These are phyloP conservation scores for Microcera coccophila DNA, from an alignment of 2,329 filamentous ascomycete genomes.

Conservation along the genomic window DNA sequence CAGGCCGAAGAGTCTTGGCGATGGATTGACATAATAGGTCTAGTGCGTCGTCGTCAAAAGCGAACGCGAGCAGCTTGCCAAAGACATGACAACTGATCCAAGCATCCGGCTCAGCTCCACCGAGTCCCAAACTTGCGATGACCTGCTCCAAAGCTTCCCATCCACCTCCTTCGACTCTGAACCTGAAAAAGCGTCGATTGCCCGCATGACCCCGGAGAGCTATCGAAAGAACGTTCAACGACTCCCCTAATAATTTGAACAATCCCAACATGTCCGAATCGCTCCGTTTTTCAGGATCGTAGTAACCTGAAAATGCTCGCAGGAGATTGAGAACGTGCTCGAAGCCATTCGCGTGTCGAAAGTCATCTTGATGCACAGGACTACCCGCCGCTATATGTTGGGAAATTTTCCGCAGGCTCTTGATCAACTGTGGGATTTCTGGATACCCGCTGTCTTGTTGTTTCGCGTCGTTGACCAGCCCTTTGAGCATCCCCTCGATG, in stretches of 20 bases:
- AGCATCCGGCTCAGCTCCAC: slow-evolving; percentile 62
- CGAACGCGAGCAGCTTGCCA: slow-evolving; percentile 76
- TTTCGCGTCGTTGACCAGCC: slow-evolving; percentile 35
- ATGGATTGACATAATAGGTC: slow-evolving; percentile 62
- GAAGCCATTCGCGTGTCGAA: slow-evolving; percentile 77
- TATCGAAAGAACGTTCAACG: slow-evolving; percentile 71
- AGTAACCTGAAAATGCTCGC: slow-evolving; percentile 69
- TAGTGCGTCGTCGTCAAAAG: slow-evolving; percentile 72
- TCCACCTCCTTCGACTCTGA: slow-evolving; percentile 69
- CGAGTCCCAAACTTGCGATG: slow-evolving; percentile 63
- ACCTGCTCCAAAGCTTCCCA: slow-evolving; percentile 74
- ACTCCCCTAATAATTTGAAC: slow-evolving; percentile 65
- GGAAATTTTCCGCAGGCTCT: slow-evolving; percentile 61
- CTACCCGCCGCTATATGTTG: slow-evolving; percentile 55
- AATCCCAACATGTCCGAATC: slow-evolving; percentile 60
- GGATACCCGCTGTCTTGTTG: slow-evolving; percentile 43
- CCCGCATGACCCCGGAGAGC: slow-evolving; percentile 75
- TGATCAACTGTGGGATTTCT: slow-evolving; percentile 45
- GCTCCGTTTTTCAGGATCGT: slow-evolving; percentile 61
- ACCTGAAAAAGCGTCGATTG: slow-evolving; percentile 82
- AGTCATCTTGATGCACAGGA: slow-evolving; percentile 66
- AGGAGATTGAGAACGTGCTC: slow-evolving; percentile 67
- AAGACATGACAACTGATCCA: slow-evolving; percentile 72
- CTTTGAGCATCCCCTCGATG: slow-evolving; percentile 52
- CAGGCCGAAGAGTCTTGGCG: slow-evolving; percentile 34